Conservation (phyloP, 140 eudicot genomes). For the Oenanthe javanica region DNA sequence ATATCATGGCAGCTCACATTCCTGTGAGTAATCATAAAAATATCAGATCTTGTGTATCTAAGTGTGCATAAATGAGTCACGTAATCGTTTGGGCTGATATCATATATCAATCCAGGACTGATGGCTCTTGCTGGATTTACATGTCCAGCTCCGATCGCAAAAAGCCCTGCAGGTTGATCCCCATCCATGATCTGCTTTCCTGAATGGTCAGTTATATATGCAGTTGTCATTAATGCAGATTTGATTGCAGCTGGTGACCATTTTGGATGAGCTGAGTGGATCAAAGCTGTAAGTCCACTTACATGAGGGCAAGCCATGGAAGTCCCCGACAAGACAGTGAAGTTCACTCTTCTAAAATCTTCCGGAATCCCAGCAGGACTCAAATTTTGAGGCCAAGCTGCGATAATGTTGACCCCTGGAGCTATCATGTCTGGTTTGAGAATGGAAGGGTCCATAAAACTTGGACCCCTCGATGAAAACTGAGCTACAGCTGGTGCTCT, state of each 20-base stretch:
- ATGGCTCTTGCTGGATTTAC: constrained; percentile 74
- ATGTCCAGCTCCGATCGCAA: constrained; percentile 81
- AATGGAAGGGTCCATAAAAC: constrained; percentile 61
- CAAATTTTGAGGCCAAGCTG: constrained; percentile 95
- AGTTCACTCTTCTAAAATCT: constrained; percentile 88
- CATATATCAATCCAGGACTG: constrained; percentile 76
- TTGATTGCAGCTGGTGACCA: constrained; percentile 88
- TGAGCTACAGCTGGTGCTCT: constrained; percentile 90
- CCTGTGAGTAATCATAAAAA: constrained; percentile 74
- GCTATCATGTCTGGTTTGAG: constrained; percentile 92
- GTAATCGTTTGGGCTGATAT: constrained; percentile 63
- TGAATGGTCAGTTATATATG: constrained; percentile 45
- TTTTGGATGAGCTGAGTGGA: constrained; percentile 74
- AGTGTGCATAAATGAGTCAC: constrained; percentile 63
- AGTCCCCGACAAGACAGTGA: constrained; percentile 88
- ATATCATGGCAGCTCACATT: constrained; percentile 68
- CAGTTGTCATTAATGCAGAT: constrained; percentile 87
- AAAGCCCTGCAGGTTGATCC: constrained; percentile 47
- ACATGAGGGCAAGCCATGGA: constrained; percentile 98
- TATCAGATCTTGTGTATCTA: constrained; percentile 51
- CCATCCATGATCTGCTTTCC: constrained; percentile 90
- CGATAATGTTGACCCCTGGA: constrained; percentile 93
- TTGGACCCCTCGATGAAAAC: constrained; percentile 95
- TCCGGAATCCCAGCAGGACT: constrained; percentile 75
- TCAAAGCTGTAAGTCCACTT: constrained; percentile 77